These are phyloP conservation scores for Lathyrus tuberosus DNA, from an alignment of 306 rosid genomes.

Conservation along the genomic window DNA sequence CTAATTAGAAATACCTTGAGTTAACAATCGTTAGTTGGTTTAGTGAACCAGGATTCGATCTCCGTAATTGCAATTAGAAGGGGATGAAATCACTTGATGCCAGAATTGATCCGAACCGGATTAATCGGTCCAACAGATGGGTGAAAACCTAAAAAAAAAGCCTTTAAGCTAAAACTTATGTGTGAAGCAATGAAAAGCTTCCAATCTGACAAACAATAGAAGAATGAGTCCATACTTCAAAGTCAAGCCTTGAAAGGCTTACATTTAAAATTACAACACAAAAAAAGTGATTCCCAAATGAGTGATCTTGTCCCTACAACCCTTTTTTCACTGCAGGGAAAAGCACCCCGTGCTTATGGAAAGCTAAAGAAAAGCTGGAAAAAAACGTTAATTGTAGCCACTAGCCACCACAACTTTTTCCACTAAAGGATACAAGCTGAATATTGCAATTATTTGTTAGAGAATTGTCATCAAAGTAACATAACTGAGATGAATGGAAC, in stretches of 20 bases:
- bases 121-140: too few species aligned
- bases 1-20: background rate
- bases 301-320: constrained; percentile 39
- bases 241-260: constrained; percentile 36
- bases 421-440: constrained; percentile 33
- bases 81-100: too few species aligned
- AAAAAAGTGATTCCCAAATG: constrained; percentile 34
- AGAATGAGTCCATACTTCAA: constrained; percentile 12
- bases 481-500: constrained; percentile 3
- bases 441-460: constrained; percentile 23
- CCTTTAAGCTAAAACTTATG: background rate
- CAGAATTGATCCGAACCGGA: too few species aligned
- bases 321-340: constrained; percentile 27
- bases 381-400: constrained; percentile 31
- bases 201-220: constrained; percentile 1
- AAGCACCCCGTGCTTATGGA: constrained; percentile 44
- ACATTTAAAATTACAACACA: constrained; percentile 38
- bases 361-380: constrained; percentile 34
- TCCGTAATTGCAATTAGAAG: too few species aligned
- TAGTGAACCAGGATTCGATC: too few species aligned
- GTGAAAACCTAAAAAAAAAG: too few species aligned
- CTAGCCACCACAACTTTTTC: constrained; percentile 28
- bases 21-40: too few species aligned
- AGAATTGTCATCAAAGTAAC: constrained; percentile 15
- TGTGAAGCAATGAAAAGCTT: constrained; percentile 11